Conservation (phyloP, 2,329 filamentous ascomycete species). For the Scedosporium apiospermum region DNA sequence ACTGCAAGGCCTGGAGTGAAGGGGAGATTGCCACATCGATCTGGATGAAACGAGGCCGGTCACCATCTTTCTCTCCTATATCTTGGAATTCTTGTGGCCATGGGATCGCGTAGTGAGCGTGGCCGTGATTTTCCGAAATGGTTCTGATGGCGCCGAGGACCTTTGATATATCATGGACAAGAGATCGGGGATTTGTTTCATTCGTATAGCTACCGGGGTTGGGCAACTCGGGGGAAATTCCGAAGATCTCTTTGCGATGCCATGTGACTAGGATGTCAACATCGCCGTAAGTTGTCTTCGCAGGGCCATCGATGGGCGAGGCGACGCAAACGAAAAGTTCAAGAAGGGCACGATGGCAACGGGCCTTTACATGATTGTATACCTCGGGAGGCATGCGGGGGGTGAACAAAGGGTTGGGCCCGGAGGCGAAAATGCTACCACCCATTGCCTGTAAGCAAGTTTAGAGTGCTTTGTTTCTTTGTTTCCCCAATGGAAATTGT, state of each 20-base stretch:
- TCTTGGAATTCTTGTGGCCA: slow-evolving; percentile 30
- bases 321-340: slow-evolving; percentile 45
- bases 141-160: slow-evolving; percentile 34
- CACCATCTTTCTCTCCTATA: background rate
- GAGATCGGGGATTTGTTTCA: slow-evolving; percentile 16
- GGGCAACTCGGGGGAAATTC: slow-evolving; percentile 7
- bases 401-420: slow-evolving; percentile 39
- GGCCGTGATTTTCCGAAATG: slow-evolving; percentile 18
- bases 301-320: slow-evolving; percentile 58
- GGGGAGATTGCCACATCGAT: slow-evolving; percentile 55
- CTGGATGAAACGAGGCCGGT: slow-evolving; percentile 41
- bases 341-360: slow-evolving; percentile 35
- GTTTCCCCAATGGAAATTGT: too few species aligned
- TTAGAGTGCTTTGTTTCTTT: too few species aligned
- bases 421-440: slow-evolving; percentile 47
- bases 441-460: slow-evolving; percentile 42
- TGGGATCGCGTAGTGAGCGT: slow-evolving; percentile 44
- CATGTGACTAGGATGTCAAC: slow-evolving; percentile 57
- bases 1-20: slow-evolving; percentile 35
- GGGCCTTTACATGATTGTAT: slow-evolving; percentile 42
- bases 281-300: slow-evolving; percentile 60
- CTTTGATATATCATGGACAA: slow-evolving; percentile 13
- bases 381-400: slow-evolving; percentile 54
- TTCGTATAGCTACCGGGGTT: background rate
- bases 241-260: slow-evolving; percentile 13